These are phyloP conservation scores for Butyriboletus appendiculatus DNA, from an alignment of 1,284 basidiomycete species.

Conservation along the genomic window DNA sequence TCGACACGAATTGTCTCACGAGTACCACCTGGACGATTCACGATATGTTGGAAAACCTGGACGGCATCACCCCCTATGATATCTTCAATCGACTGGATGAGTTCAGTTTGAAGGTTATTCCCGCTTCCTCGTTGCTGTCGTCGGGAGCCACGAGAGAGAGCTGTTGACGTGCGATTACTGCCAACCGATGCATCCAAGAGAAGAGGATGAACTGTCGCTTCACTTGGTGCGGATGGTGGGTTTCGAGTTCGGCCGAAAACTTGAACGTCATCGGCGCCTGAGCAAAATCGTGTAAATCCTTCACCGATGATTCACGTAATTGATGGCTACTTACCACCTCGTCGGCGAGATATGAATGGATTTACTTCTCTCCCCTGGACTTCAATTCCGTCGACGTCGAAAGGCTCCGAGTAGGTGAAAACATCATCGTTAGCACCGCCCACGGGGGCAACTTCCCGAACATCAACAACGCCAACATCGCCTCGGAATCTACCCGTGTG, in stretches of 20 bases:
- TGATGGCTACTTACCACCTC: constrained; percentile 43
- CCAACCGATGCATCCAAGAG: constrained; percentile 63
- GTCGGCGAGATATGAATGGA: constrained; percentile 55
- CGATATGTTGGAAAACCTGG: constrained; percentile 82
- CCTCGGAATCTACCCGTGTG: constrained; percentile 44
- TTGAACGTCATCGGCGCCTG: constrained; percentile 54
- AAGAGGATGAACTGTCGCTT: constrained; percentile 81
- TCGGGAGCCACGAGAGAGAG: constrained; percentile 53
- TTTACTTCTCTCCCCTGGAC: constrained; percentile 42
- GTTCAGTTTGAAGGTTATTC: constrained; percentile 52
- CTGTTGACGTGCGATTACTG: constrained; percentile 44
- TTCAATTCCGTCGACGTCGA: constrained; percentile 42
- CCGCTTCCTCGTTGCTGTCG: constrained; percentile 56
- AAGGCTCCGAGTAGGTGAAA: constrained; percentile 54
- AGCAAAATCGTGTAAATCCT: constrained; percentile 8
- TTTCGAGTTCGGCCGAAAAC: constrained; percentile 65
- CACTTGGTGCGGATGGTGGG: constrained; percentile 48
- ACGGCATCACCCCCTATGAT: constrained; percentile 82
- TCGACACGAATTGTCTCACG: constrained; percentile 75
- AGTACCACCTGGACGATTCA: constrained; percentile 54
- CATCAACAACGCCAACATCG: constrained; percentile 50
- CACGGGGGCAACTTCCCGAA: constrained; percentile 40
- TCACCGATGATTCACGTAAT: not conserved
- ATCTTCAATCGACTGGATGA: constrained; percentile 81
- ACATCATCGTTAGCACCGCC: constrained; percentile 43